These are phyloP conservation scores for Saccharomyces hybrid DNA, from an alignment of 1,139 yeast genomes.

Conservation along the genomic window DNA sequence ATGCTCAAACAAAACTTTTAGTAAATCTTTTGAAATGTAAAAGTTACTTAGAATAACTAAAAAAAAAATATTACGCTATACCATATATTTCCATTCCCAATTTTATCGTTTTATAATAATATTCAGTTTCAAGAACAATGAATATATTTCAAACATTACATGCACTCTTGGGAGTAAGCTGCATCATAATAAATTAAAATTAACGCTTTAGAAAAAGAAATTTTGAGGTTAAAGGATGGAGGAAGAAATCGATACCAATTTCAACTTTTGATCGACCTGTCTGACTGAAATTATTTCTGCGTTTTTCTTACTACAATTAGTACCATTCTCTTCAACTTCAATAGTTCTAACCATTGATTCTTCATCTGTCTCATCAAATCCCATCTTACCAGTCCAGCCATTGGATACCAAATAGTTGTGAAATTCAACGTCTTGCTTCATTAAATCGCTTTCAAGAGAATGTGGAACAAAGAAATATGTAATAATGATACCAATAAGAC, in stretches of 20 bases:
- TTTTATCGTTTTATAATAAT: neutral
- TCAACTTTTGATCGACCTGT: neutral
- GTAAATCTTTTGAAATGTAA: neutral
- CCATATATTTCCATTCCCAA: neutral
- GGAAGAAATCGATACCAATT: neutral
- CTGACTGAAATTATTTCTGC: neutral
- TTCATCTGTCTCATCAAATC: neutral
- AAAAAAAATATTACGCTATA: neutral
- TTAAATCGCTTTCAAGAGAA: constrained; percentile 75
- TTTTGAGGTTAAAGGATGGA: neutral
- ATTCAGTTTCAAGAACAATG: neutral
- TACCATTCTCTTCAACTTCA: neutral
- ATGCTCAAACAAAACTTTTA: neutral
- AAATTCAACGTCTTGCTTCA: constrained; percentile 68
- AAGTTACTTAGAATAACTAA: neutral
- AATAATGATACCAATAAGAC: constrained; percentile 61
- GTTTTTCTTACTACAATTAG: neutral
- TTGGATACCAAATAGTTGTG: constrained; percentile 45
- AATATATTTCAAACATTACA: neutral
- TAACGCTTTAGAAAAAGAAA: neutral
- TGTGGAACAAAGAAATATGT: constrained; percentile 70
- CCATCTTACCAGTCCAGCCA: constrained; percentile 50
- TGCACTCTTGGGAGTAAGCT: neutral
- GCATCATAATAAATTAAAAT: neutral
- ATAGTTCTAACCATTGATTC: neutral